These are phyloP conservation scores for Epichloe brachyelytri DNA, from an alignment of 2,329 filamentous ascomycete species.

Conservation along the genomic window DNA sequence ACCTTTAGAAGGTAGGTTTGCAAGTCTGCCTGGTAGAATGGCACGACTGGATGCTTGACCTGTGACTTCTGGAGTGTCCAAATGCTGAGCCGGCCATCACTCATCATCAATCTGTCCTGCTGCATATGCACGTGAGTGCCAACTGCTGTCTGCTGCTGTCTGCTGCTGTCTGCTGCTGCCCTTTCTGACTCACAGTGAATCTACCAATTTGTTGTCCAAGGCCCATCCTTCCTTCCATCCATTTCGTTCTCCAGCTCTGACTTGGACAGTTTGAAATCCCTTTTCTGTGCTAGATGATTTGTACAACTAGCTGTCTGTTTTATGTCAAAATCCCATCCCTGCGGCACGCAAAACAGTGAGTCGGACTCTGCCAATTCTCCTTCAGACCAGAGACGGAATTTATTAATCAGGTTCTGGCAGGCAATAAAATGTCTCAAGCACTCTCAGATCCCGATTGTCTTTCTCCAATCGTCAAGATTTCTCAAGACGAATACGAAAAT, in stretches of 20 bases:
- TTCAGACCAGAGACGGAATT: background rate
- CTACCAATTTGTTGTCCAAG: background rate
- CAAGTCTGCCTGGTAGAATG: too few species aligned
- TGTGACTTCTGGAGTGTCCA: background rate
- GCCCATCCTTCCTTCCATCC: background rate
- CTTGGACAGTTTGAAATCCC: too few species aligned
- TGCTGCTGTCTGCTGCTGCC: background rate
- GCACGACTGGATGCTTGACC: too few species aligned
- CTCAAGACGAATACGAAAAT: background rate
- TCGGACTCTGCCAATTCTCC: background rate
- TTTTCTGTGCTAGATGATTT: background rate
- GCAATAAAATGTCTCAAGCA: background rate
- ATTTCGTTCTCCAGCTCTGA: background rate
- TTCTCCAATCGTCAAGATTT: background rate
- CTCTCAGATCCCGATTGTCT: background rate
- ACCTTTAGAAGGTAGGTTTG: too few species aligned
- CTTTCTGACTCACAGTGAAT: background rate
- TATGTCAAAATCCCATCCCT: background rate
- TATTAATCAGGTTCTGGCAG: background rate
- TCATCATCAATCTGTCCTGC: background rate
- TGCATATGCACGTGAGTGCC: constrained; percentile 2
- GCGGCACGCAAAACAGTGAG: background rate
- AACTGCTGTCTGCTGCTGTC: background rate
- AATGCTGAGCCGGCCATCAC: background rate
- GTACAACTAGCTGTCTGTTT: background rate